These are phyloP conservation scores for Nannizzia gypsea DNA, from an alignment of 2,329 filamentous ascomycete genomes.

Conservation along the genomic window DNA sequence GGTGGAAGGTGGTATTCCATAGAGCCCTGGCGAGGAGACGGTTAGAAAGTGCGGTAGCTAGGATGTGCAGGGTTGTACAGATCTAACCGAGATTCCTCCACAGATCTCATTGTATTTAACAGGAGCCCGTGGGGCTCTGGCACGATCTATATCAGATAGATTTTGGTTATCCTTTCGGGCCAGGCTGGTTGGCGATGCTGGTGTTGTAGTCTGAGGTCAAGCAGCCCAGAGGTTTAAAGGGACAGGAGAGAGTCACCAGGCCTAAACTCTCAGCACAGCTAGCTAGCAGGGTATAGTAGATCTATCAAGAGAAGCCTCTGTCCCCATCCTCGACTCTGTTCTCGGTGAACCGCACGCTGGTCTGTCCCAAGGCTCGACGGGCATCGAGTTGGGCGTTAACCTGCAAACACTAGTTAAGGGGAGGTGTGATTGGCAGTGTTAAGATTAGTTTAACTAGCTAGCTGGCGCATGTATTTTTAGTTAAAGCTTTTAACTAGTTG, in stretches of 20 bases:
- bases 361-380: neutral
- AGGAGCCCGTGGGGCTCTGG: neutral
- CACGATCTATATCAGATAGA: neutral
- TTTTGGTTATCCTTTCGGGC: neutral
- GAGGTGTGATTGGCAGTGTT: neutral
- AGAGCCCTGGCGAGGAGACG: constrained; percentile 41
- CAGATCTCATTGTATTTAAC: constrained; percentile 39
- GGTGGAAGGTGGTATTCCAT: constrained; percentile 53
- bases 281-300: neutral
- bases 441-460: neutral
- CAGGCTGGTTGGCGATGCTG: neutral
- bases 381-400: neutral
- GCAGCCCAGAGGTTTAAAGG: neutral
- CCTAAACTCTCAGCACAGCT: neutral
- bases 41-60: neutral
- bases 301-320: neutral
- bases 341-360: neutral
- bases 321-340: neutral
- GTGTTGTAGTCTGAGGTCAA: neutral
- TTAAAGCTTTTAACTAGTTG: neutral
- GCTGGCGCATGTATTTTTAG: neutral
- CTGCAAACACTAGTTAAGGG: neutral
- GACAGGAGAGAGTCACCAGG: neutral
- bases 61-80: neutral
- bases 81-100: constrained; percentile 43